Evolutionary conservation across 2,329 filamentous ascomycete species (phyloP), one percentile per base, ranked within the genome.

Genomic region (Talaromyces sp.): DNA sequence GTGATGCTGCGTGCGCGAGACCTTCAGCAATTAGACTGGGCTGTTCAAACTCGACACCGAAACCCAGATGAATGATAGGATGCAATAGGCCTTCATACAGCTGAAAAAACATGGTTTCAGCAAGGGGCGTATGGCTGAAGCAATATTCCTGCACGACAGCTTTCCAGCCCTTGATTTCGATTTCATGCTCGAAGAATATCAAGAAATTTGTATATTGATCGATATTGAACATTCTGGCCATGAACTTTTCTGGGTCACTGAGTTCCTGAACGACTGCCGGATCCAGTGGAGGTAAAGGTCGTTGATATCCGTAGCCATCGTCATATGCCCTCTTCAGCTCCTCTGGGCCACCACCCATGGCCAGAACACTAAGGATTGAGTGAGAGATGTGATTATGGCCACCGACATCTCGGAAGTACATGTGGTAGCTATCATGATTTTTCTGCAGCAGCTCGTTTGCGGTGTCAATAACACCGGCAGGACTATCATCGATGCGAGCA

Each of bases 141-240:
- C 22, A 22, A 22, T 22, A 22, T 22, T 22, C 22, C 22, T 22
- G 22, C 22, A 22, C 22, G 22, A 22, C 22, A 22, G 22, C 22
- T 22, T 22, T 22, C 22, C 22, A 22, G 22, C 22, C 22, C 22
- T 22, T 22, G 22, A 22, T 22, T 22, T 22, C 22, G 22, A 22
- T 22, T 22, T 22, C 22, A 22, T 22, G 22, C 22, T 89, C 83
- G 78, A 90, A 94, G 80, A 90, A 93, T 27, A 76, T 0, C 94
- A 81, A 73, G 90, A 93, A 68, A 90, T 86, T 16, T 85, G 77
- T 50, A 79, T 84, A 4, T 86, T 82, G n/a, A 87, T 88, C 0
- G 93, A 65, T 6, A 47, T 19, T 60, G 69, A 49, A 56, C n/a
- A 47, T 47, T n/a, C n/a, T 47, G 43, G 11, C 22, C 9, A 47